Base-by-base conservation (phyloP, 495 filamentous ascomycete species). In the Talaromyces nanjingensis region DNA sequence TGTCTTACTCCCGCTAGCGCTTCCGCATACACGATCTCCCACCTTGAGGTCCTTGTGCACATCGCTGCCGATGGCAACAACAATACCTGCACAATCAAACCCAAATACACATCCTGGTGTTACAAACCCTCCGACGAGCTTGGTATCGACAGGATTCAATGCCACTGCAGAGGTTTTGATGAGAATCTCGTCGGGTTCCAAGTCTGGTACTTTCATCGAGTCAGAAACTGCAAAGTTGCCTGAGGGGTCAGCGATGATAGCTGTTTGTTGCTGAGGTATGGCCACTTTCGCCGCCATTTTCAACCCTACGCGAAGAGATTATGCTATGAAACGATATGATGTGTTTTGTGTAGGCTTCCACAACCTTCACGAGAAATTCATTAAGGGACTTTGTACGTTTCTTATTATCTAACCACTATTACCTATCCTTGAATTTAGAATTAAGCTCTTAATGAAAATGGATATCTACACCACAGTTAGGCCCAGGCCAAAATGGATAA, bases 91-190 rank as follows among this genome's bases (percentile, higher is more conserved):
- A 61, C 72, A 83, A 60, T 84, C 81, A 64, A 70, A 77, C 0
- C 80, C 80, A 62, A 70, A 63, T 60, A 71, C 67, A 4, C 69
- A 72, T 2, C 79, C 79, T 2, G 68, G 70, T 1, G 60, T 68
- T 0, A 76, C 67, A 16, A 78, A 74, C 5, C 67, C 61, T 18
- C 67, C 65, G 9, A 70, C 66, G 69, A 79, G 77, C 53, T 83
- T 84, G 58, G 63, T 74, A 65, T 83, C 80, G 34, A 65, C 72
- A 0, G 79, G 80, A 63, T 83, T 84, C 6, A 84, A 63, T 2
- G 75, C 76, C 9, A 82, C 79, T 3, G 74, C 71, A 8, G 62
- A 59, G 11, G 73, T 73, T 22, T 71, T 59, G 7, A 78, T 67
- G 1, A 78, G 61, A 20, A 77, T 63, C 25, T 71, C 45, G 12